Evolutionary conservation across 2,329 filamentous ascomycete species (phyloP), one percentile per base, ranked within the genome.

Genomic region (Colletotrichum tamarilloi): DNA sequence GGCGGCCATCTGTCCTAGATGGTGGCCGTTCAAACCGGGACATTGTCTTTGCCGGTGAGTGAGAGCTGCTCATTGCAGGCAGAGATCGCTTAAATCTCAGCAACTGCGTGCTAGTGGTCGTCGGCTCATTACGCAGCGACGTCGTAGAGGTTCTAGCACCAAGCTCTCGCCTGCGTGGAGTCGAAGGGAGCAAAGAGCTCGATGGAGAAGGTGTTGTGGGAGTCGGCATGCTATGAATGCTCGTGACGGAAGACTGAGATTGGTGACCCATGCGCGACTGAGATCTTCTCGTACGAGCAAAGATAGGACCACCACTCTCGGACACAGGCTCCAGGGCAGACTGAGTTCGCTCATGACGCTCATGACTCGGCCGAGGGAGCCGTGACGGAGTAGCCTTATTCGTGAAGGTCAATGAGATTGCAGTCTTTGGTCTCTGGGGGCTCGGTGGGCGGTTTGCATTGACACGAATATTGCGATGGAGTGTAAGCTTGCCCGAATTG

Each of bases 391-490:
- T 79, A n/a, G 89, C 85, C 79, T 95, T 95, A 82, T 94, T 97
- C 60, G 94, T 97, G 80, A 98, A 98, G 7, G 95, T 98, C 74
- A 98, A 87, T 14, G 95, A 96, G 32, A 97, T 93, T 12, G 94
- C 92, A 22, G 94, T 91, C 80, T 92, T 92, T 24, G 90, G 90
- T 74, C 94, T 90, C 26, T 89, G 88, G 59, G 95, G 93, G 76
- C 94, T 95, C 16, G 89, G 85, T 24, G 91, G 88, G 66, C 91
- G 88, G 74, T 90, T 86, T 76, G 92, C 90, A 83, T 97, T 98
- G 78, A 97, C 89, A 81, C 96, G 95, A 76, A 99, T 90, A 80
- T 99, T 98, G 75, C 94, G 95, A 81, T 98, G 97, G 22, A 98
- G 86, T 0, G 93, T 96, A 56, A 95, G 87, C 82, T 96, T 98